A percentile compares a stretch with the other conserved stretches of the same genome.
phyloP scores from a whole-genome alignment of 768 basidiomycete species.

The Kwoniella pini region DNA sequence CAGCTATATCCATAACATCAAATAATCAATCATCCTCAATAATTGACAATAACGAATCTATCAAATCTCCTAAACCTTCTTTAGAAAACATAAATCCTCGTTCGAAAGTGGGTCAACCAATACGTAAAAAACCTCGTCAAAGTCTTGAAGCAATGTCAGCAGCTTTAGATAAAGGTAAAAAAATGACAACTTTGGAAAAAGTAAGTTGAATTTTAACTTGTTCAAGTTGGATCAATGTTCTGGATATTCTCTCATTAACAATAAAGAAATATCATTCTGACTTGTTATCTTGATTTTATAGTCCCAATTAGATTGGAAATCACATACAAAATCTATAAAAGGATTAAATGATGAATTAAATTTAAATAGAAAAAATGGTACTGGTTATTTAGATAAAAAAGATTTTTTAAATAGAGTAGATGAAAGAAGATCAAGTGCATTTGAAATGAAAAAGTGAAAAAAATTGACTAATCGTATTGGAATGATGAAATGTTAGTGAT shows the following conservation, averaged over 20 bases:
- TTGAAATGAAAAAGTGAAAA: conserved; percentile 6
- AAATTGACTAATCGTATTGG: no score
- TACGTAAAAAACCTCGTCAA: conserved; percentile 44
- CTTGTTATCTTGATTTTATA: conserved; percentile 12
- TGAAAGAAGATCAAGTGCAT: conserved; percentile 29
- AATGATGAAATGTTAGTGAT: no score
- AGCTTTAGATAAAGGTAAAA: conserved; percentile 46
- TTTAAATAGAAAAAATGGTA: conserved; percentile 37
- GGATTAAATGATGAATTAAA: conserved; percentile 36
- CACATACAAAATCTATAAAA: conserved; percentile 27
- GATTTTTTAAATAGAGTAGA: conserved; percentile 67
- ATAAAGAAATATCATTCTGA: neutral
- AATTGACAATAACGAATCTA: neutral
- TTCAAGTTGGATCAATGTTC: no score
- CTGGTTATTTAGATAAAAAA: conserved; percentile 59
- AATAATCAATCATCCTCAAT: neutral
- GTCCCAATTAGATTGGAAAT: conserved; percentile 51
- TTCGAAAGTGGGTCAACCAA: conserved; percentile 23
- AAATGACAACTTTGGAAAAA: conserved; percentile 54
- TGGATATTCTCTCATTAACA: no score
- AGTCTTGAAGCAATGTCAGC: conserved; percentile 49
- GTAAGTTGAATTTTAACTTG: no score
- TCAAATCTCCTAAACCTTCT: conserved; percentile 4
- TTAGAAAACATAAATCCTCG: neutral
- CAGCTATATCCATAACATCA: no score